Percentiles rank a stretch among this genome's conserved stretches.
These are phyloP conservation scores for Trypanosoma cruzi DNA, from an alignment of 208 protist species.

Conservation along the genomic window DNA sequence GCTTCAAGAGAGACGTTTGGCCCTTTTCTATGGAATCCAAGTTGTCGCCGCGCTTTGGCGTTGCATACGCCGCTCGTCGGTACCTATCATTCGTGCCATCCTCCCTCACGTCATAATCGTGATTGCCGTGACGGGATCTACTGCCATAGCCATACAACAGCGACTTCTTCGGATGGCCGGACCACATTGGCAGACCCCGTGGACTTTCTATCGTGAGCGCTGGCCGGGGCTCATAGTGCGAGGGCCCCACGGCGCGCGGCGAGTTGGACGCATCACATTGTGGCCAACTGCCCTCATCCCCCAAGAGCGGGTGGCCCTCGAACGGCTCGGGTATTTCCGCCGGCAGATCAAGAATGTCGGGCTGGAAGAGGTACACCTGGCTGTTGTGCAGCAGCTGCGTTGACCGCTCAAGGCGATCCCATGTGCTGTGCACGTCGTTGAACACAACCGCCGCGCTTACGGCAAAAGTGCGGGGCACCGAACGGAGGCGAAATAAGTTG, in stretches of 20 bases:
- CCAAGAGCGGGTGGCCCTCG: slow-evolving; percentile 20
- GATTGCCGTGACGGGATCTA: not conserved
- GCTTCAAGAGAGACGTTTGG: not conserved
- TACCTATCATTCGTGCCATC: not conserved
- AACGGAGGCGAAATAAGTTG: slow-evolving; percentile 20
- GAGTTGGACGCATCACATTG: slow-evolving; percentile 8
- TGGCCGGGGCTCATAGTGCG: slow-evolving; percentile 6
- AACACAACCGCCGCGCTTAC: slow-evolving; percentile 46
- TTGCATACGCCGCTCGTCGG: not conserved
- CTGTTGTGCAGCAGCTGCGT: slow-evolving; percentile 52
- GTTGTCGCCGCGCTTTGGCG: not conserved
- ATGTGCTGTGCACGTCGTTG: slow-evolving; percentile 45
- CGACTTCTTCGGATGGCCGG: not conserved
- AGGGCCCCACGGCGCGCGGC: slow-evolving; percentile 3
- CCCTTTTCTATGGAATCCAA: not conserved
- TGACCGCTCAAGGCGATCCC: slow-evolving; percentile 51
- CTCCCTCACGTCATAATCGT: not conserved
- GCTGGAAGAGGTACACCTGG: slow-evolving; percentile 81
- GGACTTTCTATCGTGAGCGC: slow-evolving; percentile 15
- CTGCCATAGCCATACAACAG: not conserved
- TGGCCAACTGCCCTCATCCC: slow-evolving; percentile 9
- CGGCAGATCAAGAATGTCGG: slow-evolving; percentile 36
- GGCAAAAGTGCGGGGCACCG: slow-evolving; percentile 16
- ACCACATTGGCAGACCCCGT: not conserved
- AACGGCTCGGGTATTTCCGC: slow-evolving; percentile 53